A percentile compares a stretch with the other conserved stretches of the same genome.
These are phyloP conservation scores for Stagonosporopsis cucurbitacearum DNA, from an alignment of 2,329 filamentous ascomycete genomes.

Conservation along the genomic window DNA sequence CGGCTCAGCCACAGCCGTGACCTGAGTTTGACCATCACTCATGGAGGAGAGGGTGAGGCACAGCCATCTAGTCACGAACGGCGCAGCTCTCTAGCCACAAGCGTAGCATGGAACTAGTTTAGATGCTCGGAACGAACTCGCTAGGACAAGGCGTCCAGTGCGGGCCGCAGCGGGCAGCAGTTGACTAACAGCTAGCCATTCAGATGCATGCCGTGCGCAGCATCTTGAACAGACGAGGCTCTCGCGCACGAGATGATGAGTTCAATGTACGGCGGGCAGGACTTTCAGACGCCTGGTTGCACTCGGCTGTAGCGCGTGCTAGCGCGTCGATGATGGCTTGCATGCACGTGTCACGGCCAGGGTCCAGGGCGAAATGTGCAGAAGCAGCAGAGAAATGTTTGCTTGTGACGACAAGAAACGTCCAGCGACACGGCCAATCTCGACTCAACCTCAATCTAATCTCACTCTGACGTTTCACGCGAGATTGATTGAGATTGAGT, in stretches of 20 bases:
- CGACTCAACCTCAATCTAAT: no score
- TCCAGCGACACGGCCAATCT: no score
- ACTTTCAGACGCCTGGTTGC: conserved; percentile 4
- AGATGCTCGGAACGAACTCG: conserved; percentile 1
- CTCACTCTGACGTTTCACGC: no score
- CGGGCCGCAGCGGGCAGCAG: conserved; percentile 18
- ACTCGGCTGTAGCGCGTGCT: conserved; percentile 13
- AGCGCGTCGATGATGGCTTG: conserved; percentile 3
- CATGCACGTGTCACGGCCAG: conserved; percentile 11
- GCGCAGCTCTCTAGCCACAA: not conserved
- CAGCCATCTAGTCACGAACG: not conserved
- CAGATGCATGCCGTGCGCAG: conserved; percentile 7
- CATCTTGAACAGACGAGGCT: not conserved
- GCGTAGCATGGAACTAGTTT: not conserved
- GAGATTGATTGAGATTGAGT: no score
- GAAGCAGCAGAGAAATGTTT: not conserved
- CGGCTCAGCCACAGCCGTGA: not conserved
- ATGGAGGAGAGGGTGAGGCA: not conserved
- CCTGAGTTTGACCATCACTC: not conserved
- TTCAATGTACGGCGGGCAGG: not conserved
- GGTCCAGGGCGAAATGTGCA: conserved; percentile 4
- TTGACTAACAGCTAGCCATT: not conserved
- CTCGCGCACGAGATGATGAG: no score
- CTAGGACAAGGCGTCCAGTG: conserved; percentile 12
- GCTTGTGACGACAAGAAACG: conserved; percentile 12